Evolutionary conservation across 495 filamentous ascomycete species (phyloP), one percentile per base, ranked within the genome.

Genomic region (Aspergillus hancockii): DNA sequence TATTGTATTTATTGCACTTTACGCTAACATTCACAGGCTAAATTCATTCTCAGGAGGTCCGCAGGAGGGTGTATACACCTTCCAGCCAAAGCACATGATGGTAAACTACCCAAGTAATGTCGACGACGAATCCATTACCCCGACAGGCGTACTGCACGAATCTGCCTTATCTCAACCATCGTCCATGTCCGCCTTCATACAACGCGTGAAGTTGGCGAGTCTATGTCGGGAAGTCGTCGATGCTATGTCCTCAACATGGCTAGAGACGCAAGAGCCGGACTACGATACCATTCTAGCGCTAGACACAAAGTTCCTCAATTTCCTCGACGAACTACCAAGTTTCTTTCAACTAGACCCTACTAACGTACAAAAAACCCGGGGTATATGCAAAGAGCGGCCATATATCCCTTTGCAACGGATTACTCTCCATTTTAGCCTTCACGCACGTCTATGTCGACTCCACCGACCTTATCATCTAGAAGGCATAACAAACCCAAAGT

Each of bases 61-160:
- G 4, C 61, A 67, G 28, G 69, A 71, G 36, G 71, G 67, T 10
- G 51, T 61, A 19, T 74, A 71, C 49, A 55, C 57, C 2, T 60
- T 70, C 7, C 69, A 74, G 8, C 62, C 67, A 7, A 65, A 63
- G n/a, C 67, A 74, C 18, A 71, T 74, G 71, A 67, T 65, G 13
- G 67, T 71, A 1, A 65, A 70, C 19, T 55, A 63, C 18, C 67
- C 69, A 3, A 66, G 55, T 52, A 71, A 73, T 41, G 63, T 61
- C 31, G 68, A 73, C 28, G 68, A 73, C 49, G 67, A 71, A 36
- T 46, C 52, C 21, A 61, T 73, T 23, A 59, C 67, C 0, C 14
- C 54, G 3, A 49, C 41, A 2, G 61, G 54, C 1, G 32, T 60
- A 30, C 57, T 63, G 6, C 47, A 58, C 14, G 34, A 46, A 2